A percentile compares a stretch with the other conserved stretches of the same genome.
Conservation (phyloP, 768 basidiomycete species). For the Leucosporidium yakuticum region DNA sequence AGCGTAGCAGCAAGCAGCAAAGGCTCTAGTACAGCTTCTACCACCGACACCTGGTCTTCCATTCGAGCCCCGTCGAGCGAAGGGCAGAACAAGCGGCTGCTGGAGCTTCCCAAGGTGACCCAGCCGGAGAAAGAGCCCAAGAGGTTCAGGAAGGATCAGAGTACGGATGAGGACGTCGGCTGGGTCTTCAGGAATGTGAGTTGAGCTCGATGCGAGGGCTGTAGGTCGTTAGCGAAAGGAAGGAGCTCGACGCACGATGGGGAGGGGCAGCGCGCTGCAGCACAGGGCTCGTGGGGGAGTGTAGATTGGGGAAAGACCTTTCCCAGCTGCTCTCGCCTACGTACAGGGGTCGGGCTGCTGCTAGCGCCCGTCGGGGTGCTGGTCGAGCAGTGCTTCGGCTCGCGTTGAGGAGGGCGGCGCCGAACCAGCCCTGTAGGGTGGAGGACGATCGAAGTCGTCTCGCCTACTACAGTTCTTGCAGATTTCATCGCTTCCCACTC, state of each 20-base stretch:
- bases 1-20: too few relatives aligned
- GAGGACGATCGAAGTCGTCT: background rate
- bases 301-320: too few relatives aligned
- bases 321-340: too few relatives aligned
- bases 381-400: too few relatives aligned
- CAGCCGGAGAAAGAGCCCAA: background rate
- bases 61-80: background rate
- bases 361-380: too few relatives aligned
- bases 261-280: background rate
- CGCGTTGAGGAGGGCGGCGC: background rate
- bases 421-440: background rate
- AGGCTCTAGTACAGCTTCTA: background rate
- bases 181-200: conserved; percentile 1
- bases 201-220: too few relatives aligned
- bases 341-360: too few relatives aligned
- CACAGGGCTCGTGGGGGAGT: too few relatives aligned
- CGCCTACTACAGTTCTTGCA: background rate
- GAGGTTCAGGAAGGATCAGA: background rate
- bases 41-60: background rate
- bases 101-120: background rate
- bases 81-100: background rate
- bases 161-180: background rate
- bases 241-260: background rate
- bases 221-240: background rate
- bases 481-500: background rate